These are phyloP conservation scores for Micractinium sp. DNA, from an alignment of 139 green algal species.

Conservation along the genomic window DNA sequence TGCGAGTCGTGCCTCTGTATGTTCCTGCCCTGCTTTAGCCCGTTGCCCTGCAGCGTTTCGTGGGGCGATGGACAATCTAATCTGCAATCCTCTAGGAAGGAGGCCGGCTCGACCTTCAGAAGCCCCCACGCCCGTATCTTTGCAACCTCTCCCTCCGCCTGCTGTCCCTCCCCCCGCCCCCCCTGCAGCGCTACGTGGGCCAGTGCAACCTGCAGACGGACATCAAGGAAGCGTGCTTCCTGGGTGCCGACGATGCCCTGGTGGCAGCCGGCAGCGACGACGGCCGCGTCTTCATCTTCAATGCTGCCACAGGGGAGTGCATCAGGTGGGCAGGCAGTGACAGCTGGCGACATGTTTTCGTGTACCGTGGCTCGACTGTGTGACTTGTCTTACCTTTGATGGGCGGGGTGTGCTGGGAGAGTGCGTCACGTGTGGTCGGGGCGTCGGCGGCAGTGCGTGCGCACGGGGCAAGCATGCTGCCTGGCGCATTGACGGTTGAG, in stretches of 20 bases:
- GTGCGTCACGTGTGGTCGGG: no score
- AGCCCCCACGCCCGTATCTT: background rate
- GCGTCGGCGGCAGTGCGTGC: no score
- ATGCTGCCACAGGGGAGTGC: constrained; percentile 45
- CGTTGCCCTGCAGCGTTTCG: no score
- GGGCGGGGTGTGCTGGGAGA: no score
- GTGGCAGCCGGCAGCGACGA: constrained; percentile 83
- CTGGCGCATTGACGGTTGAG: no score
- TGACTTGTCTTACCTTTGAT: no score
- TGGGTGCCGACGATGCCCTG: constrained; percentile 67
- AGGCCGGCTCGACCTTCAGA: background rate
- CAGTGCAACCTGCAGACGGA: constrained; percentile 82
- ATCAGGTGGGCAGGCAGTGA: constrained; percentile 28
- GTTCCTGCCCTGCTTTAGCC: background rate
- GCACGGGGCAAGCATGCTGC: no score
- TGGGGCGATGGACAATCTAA: no score
- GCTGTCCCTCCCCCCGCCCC: background rate
- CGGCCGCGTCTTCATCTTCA: constrained; percentile 83
- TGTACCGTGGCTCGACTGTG: background rate
- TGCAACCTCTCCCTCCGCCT: background rate
- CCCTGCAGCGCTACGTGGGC: constrained; percentile 43
- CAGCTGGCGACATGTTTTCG: no score
- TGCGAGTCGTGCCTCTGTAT: background rate
- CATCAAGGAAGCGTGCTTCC: constrained; percentile 87
- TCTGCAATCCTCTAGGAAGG: no score